Base-by-base conservation (phyloP, 2,329 filamentous ascomycete genomes). In the Amesomyces nigricolor region DNA sequence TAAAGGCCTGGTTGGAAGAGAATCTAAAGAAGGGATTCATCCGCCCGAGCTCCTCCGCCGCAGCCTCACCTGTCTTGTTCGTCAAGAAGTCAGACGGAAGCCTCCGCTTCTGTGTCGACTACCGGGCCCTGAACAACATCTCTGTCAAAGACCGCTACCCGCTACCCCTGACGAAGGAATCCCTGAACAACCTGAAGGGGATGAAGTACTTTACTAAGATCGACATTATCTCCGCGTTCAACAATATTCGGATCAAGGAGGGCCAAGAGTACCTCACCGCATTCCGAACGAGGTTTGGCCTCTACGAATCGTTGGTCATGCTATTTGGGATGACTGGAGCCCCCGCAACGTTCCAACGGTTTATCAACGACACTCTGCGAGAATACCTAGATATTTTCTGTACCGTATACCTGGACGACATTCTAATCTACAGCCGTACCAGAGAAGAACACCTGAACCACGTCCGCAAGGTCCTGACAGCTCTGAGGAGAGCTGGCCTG, bases 271-370 rank as follows among this genome's bases (percentile, higher is more conserved):
- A 56, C 58, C 70, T 69, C 47, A 71, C 53, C 4, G 59, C 53
- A 5, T 71, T 71, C 57, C 43, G 54, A n/a, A 67, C 32, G 5
- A 35, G 50, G 26, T 69, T 62, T 50, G 54, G 60, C 2, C 47
- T 64, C 26, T 72, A 56, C 55, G 56, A 71, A 49, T 71, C 67
- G 49, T 39, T 66, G 40, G 53, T 70, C 17, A 68, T 68, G 50
- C 59, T 56, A 11, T 71, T 71, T 55, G 57, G 62, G 1, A 44
- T 70, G 39, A 64, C 51, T 9, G 64, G 63, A 19, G 50, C 52
- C 22, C 46, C 49, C 16, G 32, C 40, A 14, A 55, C 47, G 13
- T 59, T 60, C 35, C 42, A 59, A 40, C 9, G 29, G 7, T 58
- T 56, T 47, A 60, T 60, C 30, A 56, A 61, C 42, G 19, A 14